Evolutionary conservation across 495 filamentous ascomycete genomes (phyloP).

Genomic region (Astrocystis sublimbata): DNA sequence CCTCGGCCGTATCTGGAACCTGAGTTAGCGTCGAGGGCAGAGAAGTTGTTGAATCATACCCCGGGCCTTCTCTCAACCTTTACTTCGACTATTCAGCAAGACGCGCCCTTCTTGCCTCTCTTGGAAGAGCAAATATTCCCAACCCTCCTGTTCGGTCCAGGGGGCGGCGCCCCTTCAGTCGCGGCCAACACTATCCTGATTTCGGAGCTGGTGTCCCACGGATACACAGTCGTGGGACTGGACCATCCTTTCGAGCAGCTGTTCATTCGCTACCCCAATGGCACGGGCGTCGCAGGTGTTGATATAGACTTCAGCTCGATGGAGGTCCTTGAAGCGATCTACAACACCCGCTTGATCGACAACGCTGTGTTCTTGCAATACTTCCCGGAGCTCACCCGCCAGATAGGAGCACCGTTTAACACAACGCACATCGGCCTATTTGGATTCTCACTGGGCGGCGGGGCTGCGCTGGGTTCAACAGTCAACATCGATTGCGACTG

Average conservation of each 20-base stretch:
- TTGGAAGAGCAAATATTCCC: neutral
- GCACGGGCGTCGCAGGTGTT: constrained; percentile 31
- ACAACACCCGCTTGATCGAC: constrained; percentile 22
- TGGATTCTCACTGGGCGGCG: constrained; percentile 55
- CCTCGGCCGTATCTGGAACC: constrained; percentile 24
- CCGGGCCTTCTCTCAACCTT: constrained; percentile 17
- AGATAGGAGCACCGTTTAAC: constrained; percentile 24
- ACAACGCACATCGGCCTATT: constrained; percentile 36
- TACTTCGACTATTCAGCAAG: constrained; percentile 19
- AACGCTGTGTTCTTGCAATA: constrained; percentile 20
- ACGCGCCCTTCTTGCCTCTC: constrained; percentile 20
- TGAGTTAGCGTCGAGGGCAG: constrained; percentile 21
- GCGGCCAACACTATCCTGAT: constrained; percentile 37
- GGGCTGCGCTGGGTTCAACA: neutral
- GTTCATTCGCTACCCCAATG: constrained; percentile 51
- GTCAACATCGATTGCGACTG: neutral
- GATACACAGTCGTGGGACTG: constrained; percentile 49
- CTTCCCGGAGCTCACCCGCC: neutral
- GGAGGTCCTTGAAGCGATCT: neutral
- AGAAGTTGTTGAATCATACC: constrained; percentile 21
- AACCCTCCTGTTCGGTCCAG: constrained; percentile 29
- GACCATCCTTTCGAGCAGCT: constrained; percentile 52
- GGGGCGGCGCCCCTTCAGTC: constrained; percentile 28
- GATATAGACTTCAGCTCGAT: constrained; percentile 14
- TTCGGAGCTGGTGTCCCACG: constrained; percentile 48